phyloP scores from a whole-genome alignment of 352 stramenopile genomes.

The Globisporangium solare region DNA sequence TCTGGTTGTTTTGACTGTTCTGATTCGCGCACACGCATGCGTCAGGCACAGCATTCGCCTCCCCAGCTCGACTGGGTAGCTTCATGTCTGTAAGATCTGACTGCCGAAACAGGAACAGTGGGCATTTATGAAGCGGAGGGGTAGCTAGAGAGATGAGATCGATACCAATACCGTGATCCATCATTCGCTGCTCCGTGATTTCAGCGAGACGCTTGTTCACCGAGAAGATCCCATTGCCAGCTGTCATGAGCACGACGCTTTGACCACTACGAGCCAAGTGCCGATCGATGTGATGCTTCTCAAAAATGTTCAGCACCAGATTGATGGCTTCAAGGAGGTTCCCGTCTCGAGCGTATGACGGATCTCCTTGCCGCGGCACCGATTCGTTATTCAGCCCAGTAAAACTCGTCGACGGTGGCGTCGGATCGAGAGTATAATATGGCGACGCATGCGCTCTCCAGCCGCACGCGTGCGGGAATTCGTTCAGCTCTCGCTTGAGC shows the following conservation, averaged over 20 bases:
- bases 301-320: constrained; percentile 97
- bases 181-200: constrained; percentile 99
- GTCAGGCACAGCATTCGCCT: constrained; percentile 26
- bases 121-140: constrained; percentile 95
- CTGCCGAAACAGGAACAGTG: constrained; percentile 96
- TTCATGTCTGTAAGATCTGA: constrained; percentile 64
- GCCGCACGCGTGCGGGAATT: constrained; percentile 61
- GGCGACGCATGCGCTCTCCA: constrained; percentile 44
- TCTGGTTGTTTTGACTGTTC: constrained; percentile 19
- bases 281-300: constrained; percentile 98
- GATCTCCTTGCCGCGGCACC: constrained; percentile 34
- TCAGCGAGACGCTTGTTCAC: constrained; percentile 93
- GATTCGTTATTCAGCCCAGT: constrained; percentile 1
- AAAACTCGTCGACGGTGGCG: constrained; percentile 9
- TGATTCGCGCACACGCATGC: constrained; percentile 37
- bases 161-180: constrained; percentile 99
- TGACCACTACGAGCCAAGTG: constrained; percentile 95
- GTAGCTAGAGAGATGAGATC: constrained; percentile 95
- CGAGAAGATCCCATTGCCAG: constrained; percentile 95
- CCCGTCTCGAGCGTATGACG: constrained; percentile 73
- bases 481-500: constrained; percentile 78
- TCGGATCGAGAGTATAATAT: constrained; percentile 23
- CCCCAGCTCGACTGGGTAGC: constrained; percentile 36
- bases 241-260: constrained; percentile 94
- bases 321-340: constrained; percentile 99